Conservation (phyloP, 2,329 filamentous ascomycete species). For the Fusarium solani-melongenae region DNA sequence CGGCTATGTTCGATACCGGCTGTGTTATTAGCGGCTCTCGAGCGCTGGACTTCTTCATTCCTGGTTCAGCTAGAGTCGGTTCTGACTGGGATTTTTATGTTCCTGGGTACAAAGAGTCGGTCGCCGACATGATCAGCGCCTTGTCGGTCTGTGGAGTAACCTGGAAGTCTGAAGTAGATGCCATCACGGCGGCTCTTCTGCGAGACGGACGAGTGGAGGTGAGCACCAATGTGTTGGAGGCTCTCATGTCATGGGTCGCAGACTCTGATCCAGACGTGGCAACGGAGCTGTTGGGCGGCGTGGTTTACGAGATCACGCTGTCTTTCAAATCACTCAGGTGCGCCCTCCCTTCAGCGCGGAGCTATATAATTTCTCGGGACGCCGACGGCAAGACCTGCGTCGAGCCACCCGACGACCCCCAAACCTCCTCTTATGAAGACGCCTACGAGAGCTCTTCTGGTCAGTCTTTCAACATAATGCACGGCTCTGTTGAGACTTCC, state of each 20-base stretch:
- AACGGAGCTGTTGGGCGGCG: background rate
- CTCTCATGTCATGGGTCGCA: background rate
- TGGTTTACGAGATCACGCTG: background rate
- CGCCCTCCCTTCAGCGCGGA: background rate
- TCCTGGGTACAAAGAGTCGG: slow-evolving; percentile 22
- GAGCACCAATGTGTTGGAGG: background rate
- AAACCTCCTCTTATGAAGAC: background rate
- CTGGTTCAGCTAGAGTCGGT: background rate
- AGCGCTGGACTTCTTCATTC: slow-evolving; percentile 14
- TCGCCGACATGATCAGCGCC: slow-evolving; percentile 5
- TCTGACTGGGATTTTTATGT: slow-evolving; percentile 30
- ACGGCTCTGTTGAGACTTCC: slow-evolving; percentile 2
- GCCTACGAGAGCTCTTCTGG: background rate
- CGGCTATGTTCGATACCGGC: slow-evolving; percentile 15
- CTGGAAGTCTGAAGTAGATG: background rate
- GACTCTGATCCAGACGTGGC: background rate
- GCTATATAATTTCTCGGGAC: background rate
- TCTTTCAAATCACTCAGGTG: background rate
- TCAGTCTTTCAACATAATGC: slow-evolving; percentile 10
- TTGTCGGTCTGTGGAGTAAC: slow-evolving; percentile 6
- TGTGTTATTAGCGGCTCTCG: slow-evolving; percentile 15
- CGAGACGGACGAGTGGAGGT: background rate
- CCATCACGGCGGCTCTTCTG: background rate
- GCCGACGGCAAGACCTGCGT: background rate
- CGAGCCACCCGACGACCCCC: background rate